These are phyloP conservation scores for Breviolum minutum DNA, from an alignment of 73 alveolate species.

Conservation along the genomic window DNA sequence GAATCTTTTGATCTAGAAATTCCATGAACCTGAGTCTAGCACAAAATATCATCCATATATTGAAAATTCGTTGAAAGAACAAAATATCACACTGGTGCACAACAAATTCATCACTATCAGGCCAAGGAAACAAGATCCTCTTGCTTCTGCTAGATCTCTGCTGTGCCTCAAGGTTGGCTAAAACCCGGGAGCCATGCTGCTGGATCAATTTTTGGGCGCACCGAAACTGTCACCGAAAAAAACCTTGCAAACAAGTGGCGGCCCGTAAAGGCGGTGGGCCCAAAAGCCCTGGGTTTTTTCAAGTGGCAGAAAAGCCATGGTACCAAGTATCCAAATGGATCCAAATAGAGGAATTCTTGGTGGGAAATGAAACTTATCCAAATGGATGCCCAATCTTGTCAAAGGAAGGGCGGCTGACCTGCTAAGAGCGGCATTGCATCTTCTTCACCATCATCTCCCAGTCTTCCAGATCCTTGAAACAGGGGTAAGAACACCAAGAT, in stretches of 20 bases:
- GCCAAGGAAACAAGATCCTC: not conserved
- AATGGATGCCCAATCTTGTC: not conserved
- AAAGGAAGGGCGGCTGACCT: not conserved
- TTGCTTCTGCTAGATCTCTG: not conserved
- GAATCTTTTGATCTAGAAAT: not conserved
- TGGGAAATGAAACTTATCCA: not conserved
- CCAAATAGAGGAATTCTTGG: not conserved
- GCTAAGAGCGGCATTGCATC: constrained; percentile 35
- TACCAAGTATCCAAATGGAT: not conserved
- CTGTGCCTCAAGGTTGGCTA: not conserved
- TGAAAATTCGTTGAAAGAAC: not conserved
- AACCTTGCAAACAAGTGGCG: not conserved
- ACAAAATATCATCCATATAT: not conserved
- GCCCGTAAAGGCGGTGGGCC: not conserved
- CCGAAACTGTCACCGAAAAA: not conserved
- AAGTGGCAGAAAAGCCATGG: too few species aligned
- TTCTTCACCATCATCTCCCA: constrained; percentile 44
- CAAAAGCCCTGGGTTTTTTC: not conserved
- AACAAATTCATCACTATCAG: not conserved
- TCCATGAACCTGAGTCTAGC: not conserved
- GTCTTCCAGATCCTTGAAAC: not conserved
- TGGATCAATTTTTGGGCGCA: not conserved
- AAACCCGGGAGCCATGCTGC: not conserved
- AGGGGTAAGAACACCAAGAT: not conserved
- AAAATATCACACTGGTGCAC: not conserved